phyloP scores from a whole-genome alignment of 2,329 filamentous ascomycete species.

The Ophiocordyceps robertsii region DNA sequence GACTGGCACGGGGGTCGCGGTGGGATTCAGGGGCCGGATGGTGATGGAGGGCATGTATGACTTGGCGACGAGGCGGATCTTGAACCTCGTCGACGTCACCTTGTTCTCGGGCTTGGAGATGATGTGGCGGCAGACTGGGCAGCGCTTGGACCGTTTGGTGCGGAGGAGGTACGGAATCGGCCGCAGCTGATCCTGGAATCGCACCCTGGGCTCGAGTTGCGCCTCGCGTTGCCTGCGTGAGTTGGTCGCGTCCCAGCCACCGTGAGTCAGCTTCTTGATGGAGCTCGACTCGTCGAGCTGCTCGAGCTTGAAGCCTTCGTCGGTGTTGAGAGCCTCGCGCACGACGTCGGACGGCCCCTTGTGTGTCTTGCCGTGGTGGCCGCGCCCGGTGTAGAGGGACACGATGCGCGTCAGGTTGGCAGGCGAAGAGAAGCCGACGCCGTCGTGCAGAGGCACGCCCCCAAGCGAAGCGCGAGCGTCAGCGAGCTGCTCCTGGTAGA shows the following conservation, averaged over 20 bases:
- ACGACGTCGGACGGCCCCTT: constrained; percentile 59
- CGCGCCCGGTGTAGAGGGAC: constrained; percentile 67
- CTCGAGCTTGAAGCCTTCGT: constrained; percentile 59
- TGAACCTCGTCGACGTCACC: constrained; percentile 76
- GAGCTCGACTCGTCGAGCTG: constrained; percentile 47
- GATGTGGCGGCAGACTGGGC: constrained; percentile 84
- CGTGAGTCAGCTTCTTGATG: constrained; percentile 43
- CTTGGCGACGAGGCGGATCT: constrained; percentile 78
- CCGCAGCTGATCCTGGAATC: constrained; percentile 61
- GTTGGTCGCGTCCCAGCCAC: constrained; percentile 51
- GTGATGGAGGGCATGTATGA: constrained; percentile 78
- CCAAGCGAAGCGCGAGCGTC: constrained; percentile 40
- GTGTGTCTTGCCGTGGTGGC: constrained; percentile 47
- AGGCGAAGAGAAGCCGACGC: constrained; percentile 52
- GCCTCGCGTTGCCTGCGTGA: constrained; percentile 32
- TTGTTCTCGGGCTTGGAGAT: constrained; percentile 90
- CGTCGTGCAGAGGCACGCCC: constrained; percentile 26
- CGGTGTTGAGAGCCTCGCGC: constrained; percentile 59
- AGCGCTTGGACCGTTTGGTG: constrained; percentile 89
- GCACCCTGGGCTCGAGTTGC: constrained; percentile 36
- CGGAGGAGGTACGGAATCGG: constrained; percentile 73
- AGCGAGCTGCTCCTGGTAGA: constrained; percentile 69
- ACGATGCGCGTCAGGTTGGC: constrained; percentile 78
- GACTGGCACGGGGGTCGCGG: constrained; percentile 19
- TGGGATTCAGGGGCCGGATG: constrained; percentile 47